Evolutionary conservation across 129 eudicot genomes (phyloP).

Genomic region (Flaveria linearis): DNA sequence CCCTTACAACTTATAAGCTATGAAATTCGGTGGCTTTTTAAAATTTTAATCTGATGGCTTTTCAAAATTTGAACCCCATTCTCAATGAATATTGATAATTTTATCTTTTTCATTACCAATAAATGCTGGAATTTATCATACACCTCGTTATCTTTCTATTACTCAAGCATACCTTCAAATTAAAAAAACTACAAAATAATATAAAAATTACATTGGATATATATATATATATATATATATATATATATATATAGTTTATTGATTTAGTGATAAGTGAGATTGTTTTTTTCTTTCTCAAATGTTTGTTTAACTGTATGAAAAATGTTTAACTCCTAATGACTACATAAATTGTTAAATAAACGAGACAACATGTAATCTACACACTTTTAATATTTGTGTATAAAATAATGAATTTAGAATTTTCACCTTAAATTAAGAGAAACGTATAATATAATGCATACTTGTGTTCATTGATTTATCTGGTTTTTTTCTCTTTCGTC

Average conservation of each 20-base stretch:
- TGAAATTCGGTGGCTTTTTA: not conserved
- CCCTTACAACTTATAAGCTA: not conserved
- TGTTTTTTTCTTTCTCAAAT: not conserved
- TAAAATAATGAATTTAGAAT: too few relatives aligned
- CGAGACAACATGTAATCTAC: too few relatives aligned
- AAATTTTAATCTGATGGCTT: not conserved
- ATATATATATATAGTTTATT: too few relatives aligned
- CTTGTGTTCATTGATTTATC: too few relatives aligned
- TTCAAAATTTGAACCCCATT: slow-evolving; percentile 12
- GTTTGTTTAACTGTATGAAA: not conserved
- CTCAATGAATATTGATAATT: not conserved
- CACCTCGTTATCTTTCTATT: not conserved
- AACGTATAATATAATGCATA: too few relatives aligned
- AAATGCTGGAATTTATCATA: not conserved
- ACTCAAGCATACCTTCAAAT: not conserved
- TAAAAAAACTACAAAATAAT: not conserved
- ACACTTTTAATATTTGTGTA: too few relatives aligned
- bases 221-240: too few relatives aligned
- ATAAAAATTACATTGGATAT: too few relatives aligned
- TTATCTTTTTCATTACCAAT: not conserved
- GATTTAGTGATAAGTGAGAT: too few relatives aligned
- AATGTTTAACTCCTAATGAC: not conserved
- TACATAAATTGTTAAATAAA: not conserved
- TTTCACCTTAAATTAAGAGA: too few relatives aligned
- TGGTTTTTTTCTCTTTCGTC: too few relatives aligned